A percentile compares a stretch with the other conserved stretches of the same genome.
phyloP scores from a whole-genome alignment of 164 flowering plant genomes.

The Protea cynaroides region DNA sequence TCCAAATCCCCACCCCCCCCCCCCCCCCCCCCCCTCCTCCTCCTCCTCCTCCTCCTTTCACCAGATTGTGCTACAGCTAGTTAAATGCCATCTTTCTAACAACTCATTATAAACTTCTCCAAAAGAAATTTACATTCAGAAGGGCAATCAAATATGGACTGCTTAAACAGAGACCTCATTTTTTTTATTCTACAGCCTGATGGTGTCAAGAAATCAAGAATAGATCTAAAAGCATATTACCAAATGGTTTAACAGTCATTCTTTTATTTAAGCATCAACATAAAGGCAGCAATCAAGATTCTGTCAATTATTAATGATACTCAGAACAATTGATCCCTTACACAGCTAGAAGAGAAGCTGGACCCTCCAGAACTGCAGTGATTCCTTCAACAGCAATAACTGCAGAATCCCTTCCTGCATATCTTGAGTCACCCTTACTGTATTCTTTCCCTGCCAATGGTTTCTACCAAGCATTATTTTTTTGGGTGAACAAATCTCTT shows the following conservation, averaged over 20 bases:
- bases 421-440: constrained; percentile 98
- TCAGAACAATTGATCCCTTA: constrained; percentile 29
- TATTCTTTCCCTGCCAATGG: constrained; percentile 86
- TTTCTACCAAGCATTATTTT: background rate
- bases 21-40: too few species aligned
- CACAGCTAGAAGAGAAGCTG: constrained; percentile 75
- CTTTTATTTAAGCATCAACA: too few species aligned
- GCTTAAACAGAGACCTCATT: background rate
- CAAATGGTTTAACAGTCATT: background rate
- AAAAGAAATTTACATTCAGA: background rate
- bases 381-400: constrained; percentile 81
- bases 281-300: background rate
- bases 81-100: background rate
- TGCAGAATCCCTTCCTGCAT: constrained; percentile 69
- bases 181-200: background rate
- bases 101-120: background rate
- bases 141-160: background rate
- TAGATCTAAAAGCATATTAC: background rate
- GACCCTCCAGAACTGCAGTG: constrained; percentile 87
- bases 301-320: background rate
- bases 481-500: background rate
- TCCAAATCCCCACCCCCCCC: too few species aligned
- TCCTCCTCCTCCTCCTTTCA: background rate
- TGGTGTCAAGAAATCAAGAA: background rate
- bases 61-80: background rate